Evolutionary conservation across 2,329 filamentous ascomycete genomes (phyloP), one percentile per base, ranked within the genome.

Genomic region (Dissoconium aciculare): DNA sequence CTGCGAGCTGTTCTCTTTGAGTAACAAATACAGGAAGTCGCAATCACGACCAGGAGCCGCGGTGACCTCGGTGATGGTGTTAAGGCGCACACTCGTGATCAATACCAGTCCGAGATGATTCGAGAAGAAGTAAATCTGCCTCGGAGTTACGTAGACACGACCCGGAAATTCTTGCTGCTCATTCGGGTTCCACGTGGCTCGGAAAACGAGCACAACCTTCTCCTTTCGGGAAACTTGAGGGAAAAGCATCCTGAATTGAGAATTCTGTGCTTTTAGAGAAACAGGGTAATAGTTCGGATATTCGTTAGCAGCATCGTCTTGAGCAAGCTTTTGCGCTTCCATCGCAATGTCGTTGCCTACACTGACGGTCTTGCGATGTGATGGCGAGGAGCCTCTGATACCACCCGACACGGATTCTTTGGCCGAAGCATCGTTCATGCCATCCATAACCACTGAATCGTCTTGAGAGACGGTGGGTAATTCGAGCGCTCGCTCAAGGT

Each of bases 81-180:
- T 69, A 34, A 98, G 64, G 32, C 68, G 73, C 30, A 91, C 71
- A 11, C 71, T 71, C 30, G 84, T 87, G 1, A 87, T 80, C 19
- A 93, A 66, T 1, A 95, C 78, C 4, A 98, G 67, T 4, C 89
- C 89, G 52, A 94, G 74, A 50, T 94, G 81, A 49, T 95, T 80
- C 45, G 85, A 91, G 57, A 94, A 98, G 51, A 98, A 95, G 55
- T 92, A 95, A 52, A 98, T 74, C 41, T 85, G 79, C 38, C 78
- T 74, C 0, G 77, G 67, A 1, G 87, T 95, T 36, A 93, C 75
- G 52, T 91, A 98, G 14, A 92, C 74, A 31, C 89, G 73, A 1
- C 89, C 77, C 5, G 77, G 76, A 36, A 95, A 82, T 37, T 80
- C 75, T 54, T 80, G 76, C 43, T 74, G 69, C 32, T 79, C 74